Evolutionary conservation across 1,284 basidiomycete genomes (phyloP).

Genomic region (Clitocybe nebularis): DNA sequence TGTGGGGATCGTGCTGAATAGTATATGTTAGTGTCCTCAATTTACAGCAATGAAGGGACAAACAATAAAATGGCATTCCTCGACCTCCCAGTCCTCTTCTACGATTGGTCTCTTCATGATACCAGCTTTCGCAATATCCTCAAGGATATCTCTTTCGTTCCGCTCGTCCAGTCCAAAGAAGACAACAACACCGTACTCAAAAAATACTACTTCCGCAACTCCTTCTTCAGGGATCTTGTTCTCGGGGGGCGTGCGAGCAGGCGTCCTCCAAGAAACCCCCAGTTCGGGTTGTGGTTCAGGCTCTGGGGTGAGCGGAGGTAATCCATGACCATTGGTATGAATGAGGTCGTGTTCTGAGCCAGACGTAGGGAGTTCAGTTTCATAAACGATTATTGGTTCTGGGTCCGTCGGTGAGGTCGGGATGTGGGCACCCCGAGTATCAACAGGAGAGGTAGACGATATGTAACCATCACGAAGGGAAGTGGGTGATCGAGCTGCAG

Average conservation of each 20-base stretch:
- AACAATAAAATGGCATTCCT: constrained; percentile 85
- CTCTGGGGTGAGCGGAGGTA: constrained; percentile 8
- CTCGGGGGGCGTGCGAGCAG: constrained; percentile 11
- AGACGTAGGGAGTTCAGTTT: not conserved
- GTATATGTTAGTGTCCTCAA: not conserved
- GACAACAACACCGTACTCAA: constrained; percentile 82
- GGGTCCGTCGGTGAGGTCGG: constrained; percentile 9
- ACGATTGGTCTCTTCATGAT: constrained; percentile 56
- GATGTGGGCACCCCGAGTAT: constrained; percentile 22
- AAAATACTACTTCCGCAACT: constrained; percentile 85
- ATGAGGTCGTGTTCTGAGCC: constrained; percentile 1
- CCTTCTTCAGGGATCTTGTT: constrained; percentile 33
- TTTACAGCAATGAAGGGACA: constrained; percentile 21
- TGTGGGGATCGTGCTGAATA: constrained; percentile 75
- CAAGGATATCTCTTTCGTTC: constrained; percentile 77
- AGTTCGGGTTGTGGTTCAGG: constrained; percentile 12
- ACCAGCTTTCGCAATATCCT: constrained; percentile 75
- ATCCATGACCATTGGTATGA: not conserved
- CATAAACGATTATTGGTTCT: not conserved
- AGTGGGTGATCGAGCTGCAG: constrained; percentile 25
- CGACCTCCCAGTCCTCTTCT: constrained; percentile 83
- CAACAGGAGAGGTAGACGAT: constrained; percentile 41
- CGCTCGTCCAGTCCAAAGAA: constrained; percentile 81
- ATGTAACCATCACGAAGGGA: constrained; percentile 50
- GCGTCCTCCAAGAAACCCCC: constrained; percentile 14